A percentile compares a stretch with the other conserved stretches of the same genome.
phyloP scores from a whole-genome alignment of 208 protist species.

The Wallacemonas sp. region DNA sequence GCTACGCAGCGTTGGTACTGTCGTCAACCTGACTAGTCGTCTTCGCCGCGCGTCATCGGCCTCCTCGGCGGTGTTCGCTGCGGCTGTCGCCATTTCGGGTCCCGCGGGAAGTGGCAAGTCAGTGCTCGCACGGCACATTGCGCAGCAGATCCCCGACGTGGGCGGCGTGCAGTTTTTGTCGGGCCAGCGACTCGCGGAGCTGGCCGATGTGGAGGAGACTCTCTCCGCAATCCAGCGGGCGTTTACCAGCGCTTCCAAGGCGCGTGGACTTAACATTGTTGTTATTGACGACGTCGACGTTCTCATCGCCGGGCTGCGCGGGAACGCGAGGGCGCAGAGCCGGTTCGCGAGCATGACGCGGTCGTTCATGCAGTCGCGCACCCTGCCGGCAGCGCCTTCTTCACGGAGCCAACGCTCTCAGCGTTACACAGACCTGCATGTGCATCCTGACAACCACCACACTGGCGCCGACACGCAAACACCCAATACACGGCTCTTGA shows the following conservation, averaged over 20 bases:
- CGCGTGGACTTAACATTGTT: conserved; percentile 51
- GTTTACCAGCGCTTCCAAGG: background rate
- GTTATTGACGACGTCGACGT: conserved; percentile 97
- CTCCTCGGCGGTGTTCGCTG: conserved; percentile 18
- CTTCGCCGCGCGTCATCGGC: background rate
- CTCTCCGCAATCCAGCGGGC: background rate
- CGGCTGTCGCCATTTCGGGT: conserved; percentile 48
- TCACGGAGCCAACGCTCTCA: background rate
- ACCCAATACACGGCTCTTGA: background rate
- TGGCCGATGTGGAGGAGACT: conserved; percentile 14
- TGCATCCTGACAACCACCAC: background rate
- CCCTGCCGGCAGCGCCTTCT: background rate
- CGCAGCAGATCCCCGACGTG: conserved; percentile 19
- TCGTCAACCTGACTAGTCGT: conserved; percentile 8
- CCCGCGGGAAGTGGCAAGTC: conserved; percentile 69
- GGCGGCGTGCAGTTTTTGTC: conserved; percentile 35
- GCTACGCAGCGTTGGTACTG: conserved; percentile 15
- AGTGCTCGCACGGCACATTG: conserved; percentile 36
- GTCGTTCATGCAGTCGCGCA: conserved; percentile 26
- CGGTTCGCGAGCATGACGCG: conserved; percentile 26
- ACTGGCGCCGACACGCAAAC: background rate
- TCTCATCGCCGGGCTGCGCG: conserved; percentile 24
- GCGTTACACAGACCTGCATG: background rate
- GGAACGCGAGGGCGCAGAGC: conserved; percentile 1
- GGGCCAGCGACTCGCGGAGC: conserved; percentile 32